Evolutionary conservation across 352 stramenopile species (phyloP).

Genomic region (Pythium volutum): DNA sequence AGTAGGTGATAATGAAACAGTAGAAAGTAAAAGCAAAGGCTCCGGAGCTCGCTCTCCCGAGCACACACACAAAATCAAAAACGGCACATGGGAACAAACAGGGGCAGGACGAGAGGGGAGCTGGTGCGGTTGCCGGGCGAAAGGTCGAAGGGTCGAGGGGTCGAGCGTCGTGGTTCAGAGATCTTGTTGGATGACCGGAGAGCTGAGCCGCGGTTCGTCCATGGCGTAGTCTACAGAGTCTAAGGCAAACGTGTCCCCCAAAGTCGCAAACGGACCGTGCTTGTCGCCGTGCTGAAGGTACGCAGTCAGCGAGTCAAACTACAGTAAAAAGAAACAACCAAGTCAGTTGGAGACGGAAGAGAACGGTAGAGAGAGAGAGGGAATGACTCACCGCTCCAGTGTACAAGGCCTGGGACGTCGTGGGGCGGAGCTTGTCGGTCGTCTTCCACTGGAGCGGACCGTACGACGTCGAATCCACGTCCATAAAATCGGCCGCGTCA

Average conservation of each 20-base stretch:
- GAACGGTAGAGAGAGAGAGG: neutral
- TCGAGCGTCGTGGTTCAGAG: slow-evolving; percentile 3
- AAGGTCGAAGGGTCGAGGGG: no score
- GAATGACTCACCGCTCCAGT: slow-evolving; percentile 10
- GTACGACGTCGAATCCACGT: slow-evolving; percentile 21
- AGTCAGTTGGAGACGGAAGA: neutral
- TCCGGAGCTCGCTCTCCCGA: neutral
- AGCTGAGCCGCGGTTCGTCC: slow-evolving; percentile 23
- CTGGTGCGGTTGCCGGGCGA: no score
- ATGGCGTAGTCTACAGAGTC: slow-evolving; percentile 24
- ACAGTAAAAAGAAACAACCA: neutral
- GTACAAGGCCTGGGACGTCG: slow-evolving; percentile 4
- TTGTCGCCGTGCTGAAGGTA: slow-evolving; percentile 23
- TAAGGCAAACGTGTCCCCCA: slow-evolving; percentile 16
- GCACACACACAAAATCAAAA: neutral
- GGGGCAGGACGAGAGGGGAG: no score
- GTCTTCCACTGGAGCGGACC: slow-evolving; percentile 23
- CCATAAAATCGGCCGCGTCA: slow-evolving; percentile 23
- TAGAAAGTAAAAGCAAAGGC: slow-evolving; percentile 3
- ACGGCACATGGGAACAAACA: slow-evolving; percentile 4
- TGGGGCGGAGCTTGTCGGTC: slow-evolving; percentile 11
- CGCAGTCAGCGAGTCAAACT: slow-evolving; percentile 17
- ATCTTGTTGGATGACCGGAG: slow-evolving; percentile 19
- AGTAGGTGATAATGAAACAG: neutral
- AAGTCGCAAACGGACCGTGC: slow-evolving; percentile 1